Base-by-base conservation (phyloP, 2,329 filamentous ascomycete genomes). In the Sphaerulina populicola region DNA sequence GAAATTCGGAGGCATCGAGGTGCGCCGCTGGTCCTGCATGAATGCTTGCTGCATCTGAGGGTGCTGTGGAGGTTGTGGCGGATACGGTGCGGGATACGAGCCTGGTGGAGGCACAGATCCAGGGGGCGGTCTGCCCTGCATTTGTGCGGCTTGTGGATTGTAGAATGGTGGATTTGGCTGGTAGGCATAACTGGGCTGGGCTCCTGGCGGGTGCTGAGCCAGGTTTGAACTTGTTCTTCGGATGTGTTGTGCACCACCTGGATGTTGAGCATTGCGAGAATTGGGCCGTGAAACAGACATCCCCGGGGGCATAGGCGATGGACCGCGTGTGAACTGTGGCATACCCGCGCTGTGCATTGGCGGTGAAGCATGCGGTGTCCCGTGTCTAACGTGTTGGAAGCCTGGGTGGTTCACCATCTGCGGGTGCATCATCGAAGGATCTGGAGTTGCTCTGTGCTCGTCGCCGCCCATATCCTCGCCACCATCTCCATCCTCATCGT, bases 151-250 rank as follows among this genome's bases (percentile, higher is more conserved):
- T 49, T 62, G 61, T 10, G 60, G 63, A 62, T 88, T 88, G 70
- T 94, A 95, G 60, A 94, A 88, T 31, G 86, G 81, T 36, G 86
- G 86, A 57, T 93, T 89, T 2, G 86, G 82, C 75, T 94, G 88
- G 66, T 89, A 96, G 3, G 85, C 79, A 68, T 86, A 94, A 49
- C 80, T 86, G 27, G 64, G 62, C 47, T 66, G 72, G 18, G 40
- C 35, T 36, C 44, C 46, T 11, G 40, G 77, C 53, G 79, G 76
- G 51, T 77, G 75, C 41, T 82, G 84, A 35, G 79, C 79, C 60
- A 94, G 80, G 64, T 83, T 85, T 10, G 86, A 85, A 59, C 83
- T 86, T 60, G 84, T 77, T 41, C 87, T 81, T 59, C 86, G 83
- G 59, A 86, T 77, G 60, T 67, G 64, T 85, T 66, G 88, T 36